Evolutionary conservation across 2,329 filamentous ascomycete species (phyloP).

Genomic region (Tolypocladium guangdongense): DNA sequence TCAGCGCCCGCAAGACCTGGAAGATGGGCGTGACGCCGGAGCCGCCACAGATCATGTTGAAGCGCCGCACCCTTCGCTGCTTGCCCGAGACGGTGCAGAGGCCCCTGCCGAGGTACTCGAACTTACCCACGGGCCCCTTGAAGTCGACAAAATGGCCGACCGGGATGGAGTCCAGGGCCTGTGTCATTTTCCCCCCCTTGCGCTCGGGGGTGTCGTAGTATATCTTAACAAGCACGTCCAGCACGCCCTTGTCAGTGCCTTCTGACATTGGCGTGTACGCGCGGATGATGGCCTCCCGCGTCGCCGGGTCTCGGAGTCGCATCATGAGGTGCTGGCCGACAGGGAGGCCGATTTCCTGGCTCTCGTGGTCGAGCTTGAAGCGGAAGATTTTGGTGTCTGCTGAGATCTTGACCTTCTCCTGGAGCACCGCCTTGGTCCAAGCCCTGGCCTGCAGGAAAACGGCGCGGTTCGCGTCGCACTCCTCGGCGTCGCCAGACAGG

Average conservation of each 20-base stretch:
- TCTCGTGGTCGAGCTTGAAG: conserved; percentile 62
- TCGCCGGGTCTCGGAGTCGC: conserved; percentile 61
- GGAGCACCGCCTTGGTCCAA: conserved; percentile 65
- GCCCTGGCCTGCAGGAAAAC: conserved; percentile 60
- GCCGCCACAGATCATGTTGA: conserved; percentile 81
- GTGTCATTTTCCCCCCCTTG: conserved; percentile 71
- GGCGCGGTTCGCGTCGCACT: conserved; percentile 31
- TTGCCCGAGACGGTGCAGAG: conserved; percentile 48
- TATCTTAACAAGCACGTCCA: conserved; percentile 74
- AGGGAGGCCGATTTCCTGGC: conserved; percentile 65
- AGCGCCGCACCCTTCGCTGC: conserved; percentile 47
- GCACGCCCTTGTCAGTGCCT: conserved; percentile 42
- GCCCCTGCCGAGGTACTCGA: conserved; percentile 65
- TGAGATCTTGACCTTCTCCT: conserved; percentile 59
- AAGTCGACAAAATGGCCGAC: conserved; percentile 67
- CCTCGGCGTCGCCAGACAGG: conserved; percentile 34
- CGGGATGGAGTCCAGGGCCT: conserved; percentile 62
- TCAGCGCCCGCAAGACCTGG: conserved; percentile 66
- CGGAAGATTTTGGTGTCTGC: conserved; percentile 73
- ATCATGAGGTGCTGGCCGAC: conserved; percentile 84
- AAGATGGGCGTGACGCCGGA: conserved; percentile 90
- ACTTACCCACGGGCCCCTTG: conserved; percentile 81
- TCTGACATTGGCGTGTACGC: conserved; percentile 80
- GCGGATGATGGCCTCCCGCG: conserved; percentile 64
- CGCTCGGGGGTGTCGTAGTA: conserved; percentile 52